Evolutionary conservation across 371 early-diverging fungal species (phyloP), one percentile per base, ranked within the genome.

Genomic region (Entomophthora muscae): DNA sequence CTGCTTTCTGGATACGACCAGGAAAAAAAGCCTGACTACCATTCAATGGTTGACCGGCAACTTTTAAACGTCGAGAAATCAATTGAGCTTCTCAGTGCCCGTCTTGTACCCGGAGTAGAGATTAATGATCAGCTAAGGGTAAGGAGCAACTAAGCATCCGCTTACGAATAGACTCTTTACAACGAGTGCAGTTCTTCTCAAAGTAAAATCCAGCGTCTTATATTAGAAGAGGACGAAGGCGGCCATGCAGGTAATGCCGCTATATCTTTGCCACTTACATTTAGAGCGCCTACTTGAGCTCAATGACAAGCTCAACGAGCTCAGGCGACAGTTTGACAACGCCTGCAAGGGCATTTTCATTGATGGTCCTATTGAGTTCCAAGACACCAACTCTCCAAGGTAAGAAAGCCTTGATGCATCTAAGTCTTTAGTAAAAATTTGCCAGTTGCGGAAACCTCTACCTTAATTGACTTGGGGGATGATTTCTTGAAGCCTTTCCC

Each of bases 1-100:
- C 76, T 91, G 53, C 88, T 98, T 78, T 82, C 96, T 1, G 98
- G 97, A 56, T 95, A 94, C 70, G 91, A 68, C 60, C 60, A 65
- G 17, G 56, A 53, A 7, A 66, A 65, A 51, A 61, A 59, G 53
- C 68, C 68, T 10, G 55, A 63, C 27, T 63, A 63, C 26, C 63
- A 63, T 32, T 52, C 63, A 5, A 24, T 52, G 32, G 66, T 57
- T 2, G 52, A 26, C 29, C 31, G 28, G 3, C 32, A 60, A 42
- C 33, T 64, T 29, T 28, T 28, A 10, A 58, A 42, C 3, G 32
- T 63, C 13, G 54, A 63, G 52, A 51, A 32, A 13, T 21, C 53
- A 30, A 63, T 63, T 53, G 63, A 63, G 31, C 29, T 17, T 10
- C n/a, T 63, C 10, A 52, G 52, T 13, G 52, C 24, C 3, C 28